These are phyloP conservation scores for Jimgerdemannia flammicorona DNA, from an alignment of 192 early-diverging fungal genomes.

Conservation along the genomic window DNA sequence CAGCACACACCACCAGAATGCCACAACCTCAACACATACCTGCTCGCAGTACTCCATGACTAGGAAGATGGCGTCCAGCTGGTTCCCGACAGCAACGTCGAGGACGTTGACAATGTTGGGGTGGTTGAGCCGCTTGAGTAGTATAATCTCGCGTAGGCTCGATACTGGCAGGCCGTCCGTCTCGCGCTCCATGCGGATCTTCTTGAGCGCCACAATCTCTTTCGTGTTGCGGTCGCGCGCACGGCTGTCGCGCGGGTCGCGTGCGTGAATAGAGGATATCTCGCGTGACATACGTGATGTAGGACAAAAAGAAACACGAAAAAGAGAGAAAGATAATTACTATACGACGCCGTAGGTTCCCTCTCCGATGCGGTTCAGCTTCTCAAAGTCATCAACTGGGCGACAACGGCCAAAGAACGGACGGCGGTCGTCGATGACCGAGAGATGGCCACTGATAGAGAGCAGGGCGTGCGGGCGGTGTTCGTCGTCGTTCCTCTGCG, in stretches of 20 bases:
- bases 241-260: slow-evolving; percentile 10
- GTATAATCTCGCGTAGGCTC: slow-evolving; percentile 72
- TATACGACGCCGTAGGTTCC: slow-evolving; percentile 94
- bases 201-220: slow-evolving; percentile 45
- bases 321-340: slow-evolving; percentile 30
- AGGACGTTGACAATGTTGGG: slow-evolving; percentile 68
- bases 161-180: slow-evolving; percentile 66
- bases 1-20: slow-evolving; percentile 45
- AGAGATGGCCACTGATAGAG: neutral
- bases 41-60: slow-evolving; percentile 91
- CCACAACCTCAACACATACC: slow-evolving; percentile 48
- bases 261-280: slow-evolving; percentile 43
- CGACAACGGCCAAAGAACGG: slow-evolving; percentile 65
- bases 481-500: too few relatives aligned
- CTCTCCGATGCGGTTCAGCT: slow-evolving; percentile 86
- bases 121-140: slow-evolving; percentile 64
- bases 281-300: slow-evolving; percentile 39
- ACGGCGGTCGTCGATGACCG: neutral
- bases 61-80: slow-evolving; percentile 75
- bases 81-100: slow-evolving; percentile 65
- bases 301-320: neutral
- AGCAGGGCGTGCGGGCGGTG: too few relatives aligned
- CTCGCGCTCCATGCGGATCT: slow-evolving; percentile 51
- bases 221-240: slow-evolving; percentile 2
- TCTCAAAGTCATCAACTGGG: slow-evolving; percentile 85